Percentiles rank a stretch among this genome's conserved stretches.
phyloP scores from a whole-genome alignment of 495 filamentous ascomycete genomes.

The Rusavskia elegans region DNA sequence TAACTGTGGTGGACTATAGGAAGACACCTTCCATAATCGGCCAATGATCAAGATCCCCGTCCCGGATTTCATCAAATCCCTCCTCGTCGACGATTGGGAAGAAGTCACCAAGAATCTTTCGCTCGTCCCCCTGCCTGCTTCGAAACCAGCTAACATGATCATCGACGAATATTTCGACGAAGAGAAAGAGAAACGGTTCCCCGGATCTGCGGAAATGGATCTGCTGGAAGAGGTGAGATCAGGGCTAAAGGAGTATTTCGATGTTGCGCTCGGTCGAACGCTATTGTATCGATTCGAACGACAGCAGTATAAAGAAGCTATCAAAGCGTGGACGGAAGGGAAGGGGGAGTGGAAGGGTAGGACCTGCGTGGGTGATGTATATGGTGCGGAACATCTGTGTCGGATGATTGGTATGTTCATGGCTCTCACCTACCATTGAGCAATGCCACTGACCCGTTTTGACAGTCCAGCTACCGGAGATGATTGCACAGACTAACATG shows the following conservation, averaged over 20 bases:
- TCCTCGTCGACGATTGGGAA: conserved; percentile 97
- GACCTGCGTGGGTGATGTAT: conserved; percentile 50
- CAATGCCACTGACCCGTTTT: not conserved
- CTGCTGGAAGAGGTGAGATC: conserved; percentile 76
- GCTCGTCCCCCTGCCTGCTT: conserved; percentile 68
- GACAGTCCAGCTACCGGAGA: conserved; percentile 75
- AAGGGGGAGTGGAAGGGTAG: conserved; percentile 44
- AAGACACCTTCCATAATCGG: conserved; percentile 64
- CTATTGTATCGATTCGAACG: conserved; percentile 88
- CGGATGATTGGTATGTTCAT: conserved; percentile 63
- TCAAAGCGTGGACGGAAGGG: conserved; percentile 40
- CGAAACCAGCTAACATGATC: conserved; percentile 57
- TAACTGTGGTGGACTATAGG: conserved; percentile 31
- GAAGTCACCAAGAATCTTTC: conserved; percentile 89
- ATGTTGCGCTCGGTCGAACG: conserved; percentile 68
- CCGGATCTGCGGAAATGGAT: conserved; percentile 53
- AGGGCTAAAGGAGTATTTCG: conserved; percentile 83
- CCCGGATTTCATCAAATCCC: conserved; percentile 72
- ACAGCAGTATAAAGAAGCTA: conserved; percentile 60
- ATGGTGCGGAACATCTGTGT: conserved; percentile 81
- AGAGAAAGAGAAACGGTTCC: conserved; percentile 48
- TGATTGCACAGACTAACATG: conserved; percentile 96
- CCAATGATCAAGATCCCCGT: conserved; percentile 67
- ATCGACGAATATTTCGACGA: conserved; percentile 59
- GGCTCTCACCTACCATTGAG: not conserved